A percentile compares a stretch with the other conserved stretches of the same genome.
These are phyloP conservation scores for Fusarium marasasianum DNA, from an alignment of 2,329 filamentous ascomycete species.

Conservation along the genomic window DNA sequence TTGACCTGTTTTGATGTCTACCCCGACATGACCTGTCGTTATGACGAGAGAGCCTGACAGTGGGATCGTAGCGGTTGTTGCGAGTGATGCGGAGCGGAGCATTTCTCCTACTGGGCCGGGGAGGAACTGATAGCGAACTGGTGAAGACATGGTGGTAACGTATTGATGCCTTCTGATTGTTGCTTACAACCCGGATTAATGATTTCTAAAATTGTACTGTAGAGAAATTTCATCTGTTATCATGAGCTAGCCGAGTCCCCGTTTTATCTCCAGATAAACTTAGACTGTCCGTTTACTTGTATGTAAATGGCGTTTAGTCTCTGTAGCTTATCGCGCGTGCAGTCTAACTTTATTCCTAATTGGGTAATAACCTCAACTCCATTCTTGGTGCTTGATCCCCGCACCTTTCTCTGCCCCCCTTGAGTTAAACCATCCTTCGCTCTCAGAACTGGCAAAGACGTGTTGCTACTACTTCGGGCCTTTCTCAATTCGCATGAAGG, in stretches of 20 bases:
- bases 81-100: background rate
- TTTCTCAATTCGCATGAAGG: background rate
- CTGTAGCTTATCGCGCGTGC: background rate
- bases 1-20: background rate
- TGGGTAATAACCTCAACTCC: background rate
- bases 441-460: background rate
- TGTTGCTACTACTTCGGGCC: background rate
- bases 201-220: background rate
- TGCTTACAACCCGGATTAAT: background rate
- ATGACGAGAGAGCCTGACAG: background rate
- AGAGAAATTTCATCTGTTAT: background rate
- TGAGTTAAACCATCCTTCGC: background rate
- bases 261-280: background rate
- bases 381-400: background rate
- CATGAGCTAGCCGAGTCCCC: background rate
- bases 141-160: background rate
- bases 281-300: background rate
- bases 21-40: background rate
- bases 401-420: background rate
- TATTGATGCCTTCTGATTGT: no score
- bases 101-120: background rate
- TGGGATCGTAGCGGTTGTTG: background rate
- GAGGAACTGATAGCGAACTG: background rate
- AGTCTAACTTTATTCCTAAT: background rate
- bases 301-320: background rate